Base-by-base conservation (phyloP, 306 rosid species). In the Fragaria vesca region DNA sequence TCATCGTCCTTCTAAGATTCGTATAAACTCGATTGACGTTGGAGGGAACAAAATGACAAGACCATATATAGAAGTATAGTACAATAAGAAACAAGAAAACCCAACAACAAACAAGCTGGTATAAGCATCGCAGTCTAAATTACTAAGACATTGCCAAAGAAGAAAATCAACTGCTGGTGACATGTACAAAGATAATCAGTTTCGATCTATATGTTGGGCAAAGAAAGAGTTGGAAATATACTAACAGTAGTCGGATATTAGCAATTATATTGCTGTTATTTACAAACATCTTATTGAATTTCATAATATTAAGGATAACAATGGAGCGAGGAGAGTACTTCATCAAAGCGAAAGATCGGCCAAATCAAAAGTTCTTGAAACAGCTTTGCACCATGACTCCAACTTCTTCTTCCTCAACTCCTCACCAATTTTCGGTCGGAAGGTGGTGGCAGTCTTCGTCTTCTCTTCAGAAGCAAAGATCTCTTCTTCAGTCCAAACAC, bases 361-460 rank as follows among this genome's bases (percentile, higher is more conserved):
- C 57, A 95, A 80, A 80, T 89, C 97, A 82, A 91, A 95, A 76
- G 93, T 81, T 86, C 90, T 92, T 30, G 83, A 30, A n/a, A 95
- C 87, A 75, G 98, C 98, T 83, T 92, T 95, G 86, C 66, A 65
- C 98, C 97, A 95, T 66, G 93, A 89, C 2, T 87, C 88, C 51
- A 87, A 80, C 81, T 88, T 95, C 89, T 87, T 91, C 83, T 85
- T 87, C 92, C 98, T 88, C 34, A 48, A 30, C 51, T 86, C 89
- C 34, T 84, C 91, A 0, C 76, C 61, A 80, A 92, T 79, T 24
- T 8, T 4, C 4, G 97, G 93, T 7, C 13, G 55, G 90, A 91
- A 95, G 69, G 69, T 70, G 34, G 73, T 79, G 18, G 88, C 79
- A 72, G 20, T 57, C 82, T 85, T 85, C n/a, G 75, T 36, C 81